phyloP scores from a whole-genome alignment of 2,329 filamentous ascomycete species.

The Thermothelomyces thermophilus region DNA sequence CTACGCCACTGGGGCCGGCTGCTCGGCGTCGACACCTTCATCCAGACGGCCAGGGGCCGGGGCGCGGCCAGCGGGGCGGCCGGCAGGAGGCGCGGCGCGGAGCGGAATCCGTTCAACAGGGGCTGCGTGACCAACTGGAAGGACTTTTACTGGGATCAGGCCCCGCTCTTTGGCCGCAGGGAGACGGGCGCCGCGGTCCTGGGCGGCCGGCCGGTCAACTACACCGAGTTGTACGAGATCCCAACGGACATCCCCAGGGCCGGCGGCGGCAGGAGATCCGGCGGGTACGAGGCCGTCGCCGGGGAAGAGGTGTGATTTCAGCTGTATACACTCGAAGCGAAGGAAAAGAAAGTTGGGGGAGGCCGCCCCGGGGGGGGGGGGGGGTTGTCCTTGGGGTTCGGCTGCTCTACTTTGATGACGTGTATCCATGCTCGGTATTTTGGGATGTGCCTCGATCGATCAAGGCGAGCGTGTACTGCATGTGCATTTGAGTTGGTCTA shows the following conservation, averaged over 20 bases:
- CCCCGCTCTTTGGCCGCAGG: slow-evolving; percentile 69
- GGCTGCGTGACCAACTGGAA: slow-evolving; percentile 84
- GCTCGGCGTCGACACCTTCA: slow-evolving; percentile 86
- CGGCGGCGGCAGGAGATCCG: slow-evolving; percentile 37
- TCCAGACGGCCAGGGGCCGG: slow-evolving; percentile 82
- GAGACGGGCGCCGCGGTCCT: slow-evolving; percentile 70
- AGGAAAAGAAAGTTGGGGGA: too few relatives aligned
- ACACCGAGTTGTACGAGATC: slow-evolving; percentile 82
- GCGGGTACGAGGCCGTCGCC: slow-evolving; percentile 58
- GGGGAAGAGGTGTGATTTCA: slow-evolving; percentile 45
- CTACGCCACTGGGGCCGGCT: slow-evolving; percentile 76
- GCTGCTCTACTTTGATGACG: too few relatives aligned
- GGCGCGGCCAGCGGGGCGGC: slow-evolving; percentile 68
- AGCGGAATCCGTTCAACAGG: slow-evolving; percentile 67
- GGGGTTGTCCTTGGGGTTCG: too few relatives aligned
- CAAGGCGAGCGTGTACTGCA: neutral
- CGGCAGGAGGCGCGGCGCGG: slow-evolving; percentile 39
- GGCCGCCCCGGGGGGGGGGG: too few relatives aligned
- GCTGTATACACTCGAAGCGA: too few relatives aligned
- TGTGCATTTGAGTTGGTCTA: too few relatives aligned
- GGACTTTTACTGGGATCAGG: slow-evolving; percentile 93
- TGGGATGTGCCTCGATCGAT: too few relatives aligned
- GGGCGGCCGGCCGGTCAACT: slow-evolving; percentile 75
- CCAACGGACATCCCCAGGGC: slow-evolving; percentile 52
- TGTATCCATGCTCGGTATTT: too few relatives aligned